Conservation (phyloP, 2,329 filamentous ascomycete genomes). For the Stenocarpella maydis region DNA sequence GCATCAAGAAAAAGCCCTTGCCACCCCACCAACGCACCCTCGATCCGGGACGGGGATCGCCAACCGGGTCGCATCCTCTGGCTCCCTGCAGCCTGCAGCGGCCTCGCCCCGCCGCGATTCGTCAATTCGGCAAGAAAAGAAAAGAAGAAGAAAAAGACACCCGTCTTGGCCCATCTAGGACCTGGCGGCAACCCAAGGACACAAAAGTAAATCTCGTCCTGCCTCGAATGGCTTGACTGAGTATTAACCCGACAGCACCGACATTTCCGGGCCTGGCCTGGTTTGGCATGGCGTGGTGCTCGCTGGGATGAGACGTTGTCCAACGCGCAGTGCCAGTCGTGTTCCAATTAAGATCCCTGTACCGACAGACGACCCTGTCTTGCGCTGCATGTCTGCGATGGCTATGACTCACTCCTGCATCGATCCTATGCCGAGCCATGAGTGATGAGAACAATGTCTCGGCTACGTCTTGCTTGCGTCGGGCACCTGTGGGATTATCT, state of each 20-base stretch:
- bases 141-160: background rate
- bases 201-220: constrained; percentile 14
- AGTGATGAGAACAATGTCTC: background rate
- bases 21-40: background rate
- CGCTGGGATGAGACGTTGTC: constrained; percentile 27
- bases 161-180: background rate
- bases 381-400: constrained; percentile 26
- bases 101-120: constrained; percentile 12
- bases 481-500: background rate
- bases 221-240: background rate
- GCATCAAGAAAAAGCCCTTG: background rate
- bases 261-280: constrained; percentile 16
- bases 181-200: background rate
- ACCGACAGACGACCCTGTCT: constrained; percentile 31
- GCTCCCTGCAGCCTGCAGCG: constrained; percentile 21
- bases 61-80: constrained; percentile 1
- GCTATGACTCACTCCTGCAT: constrained; percentile 33
- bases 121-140: constrained; percentile 15
- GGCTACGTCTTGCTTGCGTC: constrained; percentile 20
- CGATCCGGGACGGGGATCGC: background rate
- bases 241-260: background rate
- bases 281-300: constrained; percentile 13
- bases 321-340: constrained; percentile 24
- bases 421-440: background rate
- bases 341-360: constrained; percentile 34